These are phyloP conservation scores for Oenanthe javanica DNA, from an alignment of 140 eudicot species.

Conservation along the genomic window DNA sequence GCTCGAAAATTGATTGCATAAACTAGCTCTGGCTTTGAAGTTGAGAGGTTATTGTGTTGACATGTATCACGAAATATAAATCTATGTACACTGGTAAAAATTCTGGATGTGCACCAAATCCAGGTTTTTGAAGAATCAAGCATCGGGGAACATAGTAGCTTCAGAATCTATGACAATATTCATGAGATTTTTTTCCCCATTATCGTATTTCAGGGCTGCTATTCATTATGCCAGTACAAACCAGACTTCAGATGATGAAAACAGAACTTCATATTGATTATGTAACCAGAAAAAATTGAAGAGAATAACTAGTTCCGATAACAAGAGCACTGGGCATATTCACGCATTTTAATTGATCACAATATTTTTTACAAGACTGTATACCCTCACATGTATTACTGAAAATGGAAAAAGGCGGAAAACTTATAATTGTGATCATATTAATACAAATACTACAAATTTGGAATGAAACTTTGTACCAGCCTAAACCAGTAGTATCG, in stretches of 20 bases:
- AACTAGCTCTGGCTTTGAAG: background rate
- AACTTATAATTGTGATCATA: background rate
- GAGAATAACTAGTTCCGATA: background rate
- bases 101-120: background rate
- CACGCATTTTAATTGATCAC: background rate
- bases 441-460: constrained; percentile 8
- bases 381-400: background rate
- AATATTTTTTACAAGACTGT: background rate
- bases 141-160: background rate
- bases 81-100: too few species aligned
- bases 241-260: background rate
- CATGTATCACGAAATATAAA: too few species aligned
- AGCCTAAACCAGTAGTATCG: background rate
- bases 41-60: background rate
- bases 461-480: background rate
- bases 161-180: background rate
- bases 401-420: background rate
- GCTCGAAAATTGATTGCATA: too few species aligned
- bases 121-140: background rate
- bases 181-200: background rate
- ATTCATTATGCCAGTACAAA: background rate
- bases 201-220: background rate
- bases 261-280: background rate
- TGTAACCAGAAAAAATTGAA: background rate
- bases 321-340: background rate